phyloP scores from a whole-genome alignment of 2,329 filamentous ascomycete genomes.

The Dothiorella sarmentorum region DNA sequence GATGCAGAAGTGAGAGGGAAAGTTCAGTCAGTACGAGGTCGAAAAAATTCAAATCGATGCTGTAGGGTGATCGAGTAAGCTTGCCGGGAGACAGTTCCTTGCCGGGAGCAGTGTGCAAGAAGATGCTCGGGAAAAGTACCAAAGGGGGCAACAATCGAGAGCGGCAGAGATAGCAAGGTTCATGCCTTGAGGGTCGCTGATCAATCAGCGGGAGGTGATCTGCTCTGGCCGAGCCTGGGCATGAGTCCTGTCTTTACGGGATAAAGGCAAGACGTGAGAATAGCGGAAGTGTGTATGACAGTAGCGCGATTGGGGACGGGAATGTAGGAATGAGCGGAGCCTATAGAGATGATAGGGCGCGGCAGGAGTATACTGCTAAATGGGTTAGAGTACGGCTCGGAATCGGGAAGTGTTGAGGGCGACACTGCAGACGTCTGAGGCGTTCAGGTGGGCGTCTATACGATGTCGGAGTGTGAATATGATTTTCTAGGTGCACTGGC shows the following conservation, averaged over 20 bases:
- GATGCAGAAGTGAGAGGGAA: background rate
- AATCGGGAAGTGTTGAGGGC: constrained; percentile 9
- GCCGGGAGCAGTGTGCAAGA: no score
- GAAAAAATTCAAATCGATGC: no score
- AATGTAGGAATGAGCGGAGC: no score
- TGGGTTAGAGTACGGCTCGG: background rate
- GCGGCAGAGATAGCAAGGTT: constrained; percentile 1
- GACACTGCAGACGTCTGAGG: constrained; percentile 2
- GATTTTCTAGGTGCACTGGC: constrained; percentile 11
- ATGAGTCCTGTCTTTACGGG: background rate
- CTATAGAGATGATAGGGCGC: no score
- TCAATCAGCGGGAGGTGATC: constrained; percentile 1
- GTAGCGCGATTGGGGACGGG: background rate
- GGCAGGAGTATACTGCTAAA: background rate
- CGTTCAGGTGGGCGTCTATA: background rate
- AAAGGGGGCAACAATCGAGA: background rate
- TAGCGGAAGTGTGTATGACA: constrained; percentile 3
- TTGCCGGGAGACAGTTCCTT: no score
- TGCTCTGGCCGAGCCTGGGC: background rate
- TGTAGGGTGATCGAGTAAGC: background rate
- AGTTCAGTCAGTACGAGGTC: background rate
- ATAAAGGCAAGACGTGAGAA: background rate
- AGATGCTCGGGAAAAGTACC: constrained; percentile 2
- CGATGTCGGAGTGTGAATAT: background rate
- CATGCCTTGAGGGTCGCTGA: background rate